Evolutionary conservation across 2,329 filamentous ascomycete genomes (phyloP).

Genomic region (Ophiocordyceps sinensis): DNA sequence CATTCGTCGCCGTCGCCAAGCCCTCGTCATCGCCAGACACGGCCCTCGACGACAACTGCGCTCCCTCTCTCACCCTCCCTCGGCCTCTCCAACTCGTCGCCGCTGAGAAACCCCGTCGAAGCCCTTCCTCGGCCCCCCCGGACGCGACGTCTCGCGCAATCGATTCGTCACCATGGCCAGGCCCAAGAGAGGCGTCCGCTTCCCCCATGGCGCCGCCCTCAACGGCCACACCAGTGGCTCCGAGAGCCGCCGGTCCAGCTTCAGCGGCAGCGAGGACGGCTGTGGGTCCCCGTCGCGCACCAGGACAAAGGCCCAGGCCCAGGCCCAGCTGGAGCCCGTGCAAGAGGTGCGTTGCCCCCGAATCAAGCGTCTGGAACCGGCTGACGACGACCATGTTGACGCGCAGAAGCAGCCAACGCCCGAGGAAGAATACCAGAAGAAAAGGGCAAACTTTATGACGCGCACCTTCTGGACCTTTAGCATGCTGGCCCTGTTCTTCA

Average conservation of each 20-base stretch:
- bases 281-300: conserved; percentile 19
- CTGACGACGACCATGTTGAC: conserved; percentile 6
- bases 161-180: conserved; percentile 15
- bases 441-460: conserved; percentile 94
- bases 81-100: too few species aligned
- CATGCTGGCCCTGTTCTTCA: conserved; percentile 92
- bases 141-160: too few species aligned
- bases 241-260: conserved; percentile 51
- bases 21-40: too few species aligned
- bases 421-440: conserved; percentile 79
- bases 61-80: too few species aligned
- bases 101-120: too few species aligned
- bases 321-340: conserved; percentile 17
- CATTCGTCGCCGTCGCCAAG: too few species aligned
- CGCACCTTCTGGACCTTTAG: conserved; percentile 95
- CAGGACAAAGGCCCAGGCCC: conserved; percentile 11
- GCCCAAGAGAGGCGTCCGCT: conserved; percentile 37
- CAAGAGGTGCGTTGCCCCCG: conserved; percentile 16
- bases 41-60: too few species aligned
- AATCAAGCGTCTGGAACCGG: neutral
- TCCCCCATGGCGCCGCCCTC: conserved; percentile 24
- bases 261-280: conserved; percentile 53
- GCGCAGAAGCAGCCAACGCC: conserved; percentile 26
- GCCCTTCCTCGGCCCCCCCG: too few species aligned
- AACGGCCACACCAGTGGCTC: conserved; percentile 26